phyloP scores from a whole-genome alignment of 179 eudicot genomes.

The Camellia oleifera region DNA sequence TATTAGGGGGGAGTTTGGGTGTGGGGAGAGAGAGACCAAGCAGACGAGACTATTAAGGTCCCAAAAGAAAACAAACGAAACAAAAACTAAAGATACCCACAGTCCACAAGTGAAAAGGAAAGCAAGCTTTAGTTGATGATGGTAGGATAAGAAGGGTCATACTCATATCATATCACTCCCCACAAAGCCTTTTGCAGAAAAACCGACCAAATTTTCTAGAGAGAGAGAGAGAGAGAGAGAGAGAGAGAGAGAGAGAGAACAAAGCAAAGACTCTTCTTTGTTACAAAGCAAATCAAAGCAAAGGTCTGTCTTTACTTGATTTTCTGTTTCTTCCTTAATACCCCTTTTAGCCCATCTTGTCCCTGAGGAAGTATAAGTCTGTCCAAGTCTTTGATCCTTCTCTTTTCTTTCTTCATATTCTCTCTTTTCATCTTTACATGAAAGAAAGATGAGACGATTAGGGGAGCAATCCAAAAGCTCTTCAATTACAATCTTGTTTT shows the following conservation, averaged over 20 bases:
- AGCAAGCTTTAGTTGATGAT: constrained; percentile 17
- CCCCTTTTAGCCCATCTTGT: constrained; percentile 29
- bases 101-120: constrained; percentile 13
- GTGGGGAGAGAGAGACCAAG: not conserved
- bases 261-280: not conserved
- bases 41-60: not conserved
- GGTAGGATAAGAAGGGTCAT: constrained; percentile 23
- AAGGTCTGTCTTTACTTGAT: constrained; percentile 3
- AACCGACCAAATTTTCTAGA: not conserved
- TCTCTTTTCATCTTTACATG: constrained; percentile 21
- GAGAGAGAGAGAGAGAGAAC: not conserved
- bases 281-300: not conserved
- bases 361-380: constrained; percentile 21
- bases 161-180: constrained; percentile 3
- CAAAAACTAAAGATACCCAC: constrained; percentile 1
- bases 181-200: constrained; percentile 23
- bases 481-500: constrained; percentile 8
- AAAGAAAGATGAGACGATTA: constrained; percentile 10
- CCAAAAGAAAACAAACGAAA: constrained; percentile 16
- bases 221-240: constrained; percentile 10
- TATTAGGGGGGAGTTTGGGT: not conserved
- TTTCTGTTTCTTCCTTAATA: constrained; percentile 13
- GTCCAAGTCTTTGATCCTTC: constrained; percentile 21
- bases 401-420: constrained; percentile 7
- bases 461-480: constrained; percentile 16